These are phyloP conservation scores for Ascoidea asiatica DNA, from an alignment of 805 yeast genomes.

Conservation along the genomic window DNA sequence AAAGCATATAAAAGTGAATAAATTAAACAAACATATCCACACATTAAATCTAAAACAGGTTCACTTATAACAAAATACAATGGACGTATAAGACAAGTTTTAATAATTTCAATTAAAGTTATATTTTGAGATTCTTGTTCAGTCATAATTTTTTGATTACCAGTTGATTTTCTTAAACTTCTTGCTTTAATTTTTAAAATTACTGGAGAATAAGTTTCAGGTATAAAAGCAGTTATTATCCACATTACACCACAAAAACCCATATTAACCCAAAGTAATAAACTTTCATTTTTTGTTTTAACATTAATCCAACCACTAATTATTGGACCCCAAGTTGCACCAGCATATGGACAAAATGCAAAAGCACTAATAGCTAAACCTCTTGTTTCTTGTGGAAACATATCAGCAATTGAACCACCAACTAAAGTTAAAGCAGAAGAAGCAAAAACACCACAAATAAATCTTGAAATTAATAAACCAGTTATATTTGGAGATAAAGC, in stretches of 20 bases:
- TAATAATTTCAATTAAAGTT: slow-evolving; percentile 51
- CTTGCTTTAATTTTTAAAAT: slow-evolving; percentile 56
- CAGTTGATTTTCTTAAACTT: slow-evolving; percentile 62
- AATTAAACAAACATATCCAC: slow-evolving; percentile 77
- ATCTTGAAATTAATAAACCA: slow-evolving; percentile 68
- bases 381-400: slow-evolving; percentile 70
- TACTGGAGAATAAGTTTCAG: slow-evolving; percentile 89
- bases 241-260: slow-evolving; percentile 83
- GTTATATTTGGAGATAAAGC: slow-evolving; percentile 77
- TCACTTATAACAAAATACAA: slow-evolving; percentile 64
- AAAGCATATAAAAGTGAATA: slow-evolving; percentile 86
- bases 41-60: slow-evolving; percentile 75
- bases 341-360: slow-evolving; percentile 86
- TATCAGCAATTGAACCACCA: slow-evolving; percentile 85
- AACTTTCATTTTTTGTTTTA: slow-evolving; percentile 46
- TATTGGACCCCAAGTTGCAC: slow-evolving; percentile 83
- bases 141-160: slow-evolving; percentile 75
- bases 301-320: slow-evolving; percentile 78
- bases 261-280: slow-evolving; percentile 84
- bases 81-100: slow-evolving; percentile 69
- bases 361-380: slow-evolving; percentile 86
- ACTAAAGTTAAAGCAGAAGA: slow-evolving; percentile 76
- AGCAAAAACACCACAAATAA: slow-evolving; percentile 77
- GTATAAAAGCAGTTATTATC: slow-evolving; percentile 49
- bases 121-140: slow-evolving; percentile 82